Base-by-base conservation (phyloP, 2,329 filamentous ascomycete genomes). In the Huntiella bhutanensis region DNA sequence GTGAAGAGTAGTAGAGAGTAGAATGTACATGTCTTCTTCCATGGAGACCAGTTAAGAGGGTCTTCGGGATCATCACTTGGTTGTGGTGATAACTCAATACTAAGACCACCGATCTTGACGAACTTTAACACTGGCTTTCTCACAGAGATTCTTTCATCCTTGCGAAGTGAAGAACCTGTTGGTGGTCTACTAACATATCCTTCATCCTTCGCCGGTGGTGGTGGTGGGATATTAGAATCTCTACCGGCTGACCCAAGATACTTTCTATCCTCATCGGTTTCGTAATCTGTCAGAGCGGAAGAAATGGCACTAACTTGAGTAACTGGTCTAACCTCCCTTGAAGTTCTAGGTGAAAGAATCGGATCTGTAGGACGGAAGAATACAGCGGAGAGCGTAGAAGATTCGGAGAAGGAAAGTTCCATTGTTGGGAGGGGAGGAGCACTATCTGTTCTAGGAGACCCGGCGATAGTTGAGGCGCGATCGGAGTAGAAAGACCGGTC, bases 21-120 rank as follows among this genome's bases (percentile, higher is more conserved):
- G 17, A 70, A 63, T 49, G 69, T 67, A 5, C 45, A 39, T 19
- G 73, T 66, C 47, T 73, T 74, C 50, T 66, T 69, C 66, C 68
- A 70, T 19, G 56, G 50, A 3, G 68, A 63, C 73, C 71, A 76
- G 53, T 76, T 77, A 56, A 75, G 53, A 43, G 71, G 71, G 55
- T 75, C 72, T 17, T 66, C 61, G 0, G 62, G 60, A 46, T 71
- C 67, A 47, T 73, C 67, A 45, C 68, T 74, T 0, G 71, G 71
- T 54, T 71, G 71, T 3, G 72, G 71, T 7, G 69, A 64, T 40
- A 72, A 57, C 55, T 71, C 69, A 53, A 69, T 63, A 11, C 58
- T 15, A 12, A 17, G 13, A n/a, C 45, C 45, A 12, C 51, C 51
- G n/a, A 56, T 52, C 13, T 57, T 62, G 3, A 33, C 28, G 28